phyloP scores from a whole-genome alignment of 1,284 basidiomycete species.

The Melanopsichium pennsylvanicum region DNA sequence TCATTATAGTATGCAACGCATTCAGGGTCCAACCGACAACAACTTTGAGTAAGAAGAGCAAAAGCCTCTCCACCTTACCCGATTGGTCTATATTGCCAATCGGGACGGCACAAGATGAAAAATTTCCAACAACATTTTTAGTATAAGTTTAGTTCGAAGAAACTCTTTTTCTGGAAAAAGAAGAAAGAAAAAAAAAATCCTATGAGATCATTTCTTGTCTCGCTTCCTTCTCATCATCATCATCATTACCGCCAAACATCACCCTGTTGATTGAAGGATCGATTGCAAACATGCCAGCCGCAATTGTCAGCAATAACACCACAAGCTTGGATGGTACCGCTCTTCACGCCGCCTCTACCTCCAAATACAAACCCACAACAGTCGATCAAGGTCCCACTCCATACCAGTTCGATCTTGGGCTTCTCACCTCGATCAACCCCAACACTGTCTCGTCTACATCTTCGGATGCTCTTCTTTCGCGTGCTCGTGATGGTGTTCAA shows the following conservation, averaged over 20 bases:
- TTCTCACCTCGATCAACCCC: conserved; percentile 84
- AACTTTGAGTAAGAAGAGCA: too few relatives aligned
- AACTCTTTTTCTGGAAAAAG: too few relatives aligned
- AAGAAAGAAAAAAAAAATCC: conserved; percentile 2
- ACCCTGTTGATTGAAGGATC: neutral
- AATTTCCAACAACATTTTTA: too few relatives aligned
- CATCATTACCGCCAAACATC: neutral
- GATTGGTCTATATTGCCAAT: neutral
- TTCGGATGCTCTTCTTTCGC: conserved; percentile 79
- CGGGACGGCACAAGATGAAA: conserved; percentile 21
- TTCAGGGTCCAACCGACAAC: conserved; percentile 25
- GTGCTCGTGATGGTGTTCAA: conserved; percentile 87
- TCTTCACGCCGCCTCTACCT: conserved; percentile 29
- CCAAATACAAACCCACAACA: conserved; percentile 44
- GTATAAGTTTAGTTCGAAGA: too few relatives aligned
- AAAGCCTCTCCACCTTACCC: conserved; percentile 1
- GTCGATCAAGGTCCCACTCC: conserved; percentile 76
- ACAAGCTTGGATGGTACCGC: conserved; percentile 40
- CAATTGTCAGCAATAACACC: conserved; percentile 22
- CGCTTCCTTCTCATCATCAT: neutral
- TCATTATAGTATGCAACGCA: neutral
- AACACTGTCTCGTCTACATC: conserved; percentile 82
- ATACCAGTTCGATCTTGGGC: conserved; percentile 81
- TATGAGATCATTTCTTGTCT: neutral
- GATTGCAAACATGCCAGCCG: conserved; percentile 16